Evolutionary conservation across 257 asterid species (phyloP).

Genomic region (Forsythia suspensa): DNA sequence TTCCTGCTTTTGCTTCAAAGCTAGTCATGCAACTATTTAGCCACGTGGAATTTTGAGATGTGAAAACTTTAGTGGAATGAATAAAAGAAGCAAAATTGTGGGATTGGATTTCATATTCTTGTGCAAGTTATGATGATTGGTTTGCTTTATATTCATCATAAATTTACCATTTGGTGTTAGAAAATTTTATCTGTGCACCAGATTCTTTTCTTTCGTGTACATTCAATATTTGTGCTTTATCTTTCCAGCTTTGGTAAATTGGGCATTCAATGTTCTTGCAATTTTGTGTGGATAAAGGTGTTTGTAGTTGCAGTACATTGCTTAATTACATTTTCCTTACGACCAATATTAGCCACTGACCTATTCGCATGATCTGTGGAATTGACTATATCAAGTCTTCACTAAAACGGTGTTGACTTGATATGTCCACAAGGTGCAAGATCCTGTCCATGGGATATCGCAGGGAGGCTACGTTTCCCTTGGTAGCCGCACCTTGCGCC

Average conservation of each 20-base stretch:
- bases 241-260: neutral
- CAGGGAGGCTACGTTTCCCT: no score
- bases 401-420: no score
- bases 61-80: constrained; percentile 18
- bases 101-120: constrained; percentile 6
- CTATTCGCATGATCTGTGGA: no score
- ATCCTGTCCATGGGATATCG: no score
- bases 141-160: neutral
- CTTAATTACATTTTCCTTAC: neutral
- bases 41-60: constrained; percentile 25
- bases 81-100: constrained; percentile 21
- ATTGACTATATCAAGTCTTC: no score
- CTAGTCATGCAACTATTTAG: constrained; percentile 7
- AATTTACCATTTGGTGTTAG: no score
- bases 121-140: constrained; percentile 13
- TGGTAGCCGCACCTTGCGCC: neutral
- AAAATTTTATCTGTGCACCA: no score
- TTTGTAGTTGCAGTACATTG: no score
- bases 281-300: no score
- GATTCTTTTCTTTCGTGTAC: neutral
- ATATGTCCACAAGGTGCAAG: no score
- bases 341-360: no score
- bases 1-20: constrained; percentile 13
- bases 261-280: neutral
- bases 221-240: neutral